Conservation (phyloP, 495 filamentous ascomycete species). For the Xylaria bambusicola region DNA sequence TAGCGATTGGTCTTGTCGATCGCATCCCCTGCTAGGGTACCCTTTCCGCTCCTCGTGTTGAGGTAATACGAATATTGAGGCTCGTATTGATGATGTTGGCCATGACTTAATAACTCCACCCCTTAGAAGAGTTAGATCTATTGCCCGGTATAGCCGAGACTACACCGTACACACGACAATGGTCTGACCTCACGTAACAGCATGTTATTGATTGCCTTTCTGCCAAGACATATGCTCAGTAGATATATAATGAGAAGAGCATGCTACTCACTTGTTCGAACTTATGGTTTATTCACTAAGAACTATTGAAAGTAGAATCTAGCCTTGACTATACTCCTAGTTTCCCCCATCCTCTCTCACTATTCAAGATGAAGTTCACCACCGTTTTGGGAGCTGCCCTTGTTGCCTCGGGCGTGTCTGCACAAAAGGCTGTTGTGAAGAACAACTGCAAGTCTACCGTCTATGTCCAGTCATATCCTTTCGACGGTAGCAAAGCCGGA, state of each 20-base stretch:
- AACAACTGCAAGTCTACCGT: constrained; percentile 26
- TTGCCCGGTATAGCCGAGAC: constrained; percentile 7
- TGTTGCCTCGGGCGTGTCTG: constrained; percentile 26
- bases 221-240: background rate
- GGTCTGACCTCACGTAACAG: background rate
- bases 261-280: background rate
- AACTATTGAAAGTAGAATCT: no score
- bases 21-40: background rate
- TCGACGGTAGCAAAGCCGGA: constrained; percentile 27
- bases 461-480: constrained; percentile 34
- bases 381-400: constrained; percentile 27
- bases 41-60: constrained; percentile 30
- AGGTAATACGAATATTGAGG: constrained; percentile 27
- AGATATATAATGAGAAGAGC: constrained; percentile 9
- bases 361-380: constrained; percentile 30
- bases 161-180: constrained; percentile 1
- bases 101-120: constrained; percentile 7
- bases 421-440: constrained; percentile 29
- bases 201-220: background rate
- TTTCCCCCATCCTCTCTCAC: constrained; percentile 1
- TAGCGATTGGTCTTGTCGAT: constrained; percentile 1
- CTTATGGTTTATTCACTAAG: no score
- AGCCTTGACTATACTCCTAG: no score
- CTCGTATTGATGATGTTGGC: constrained; percentile 28
- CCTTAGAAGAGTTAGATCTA: background rate